Evolutionary conservation across 2,329 filamentous ascomycete species (phyloP).

Genomic region (Paraconiothyrium sp.): DNA sequence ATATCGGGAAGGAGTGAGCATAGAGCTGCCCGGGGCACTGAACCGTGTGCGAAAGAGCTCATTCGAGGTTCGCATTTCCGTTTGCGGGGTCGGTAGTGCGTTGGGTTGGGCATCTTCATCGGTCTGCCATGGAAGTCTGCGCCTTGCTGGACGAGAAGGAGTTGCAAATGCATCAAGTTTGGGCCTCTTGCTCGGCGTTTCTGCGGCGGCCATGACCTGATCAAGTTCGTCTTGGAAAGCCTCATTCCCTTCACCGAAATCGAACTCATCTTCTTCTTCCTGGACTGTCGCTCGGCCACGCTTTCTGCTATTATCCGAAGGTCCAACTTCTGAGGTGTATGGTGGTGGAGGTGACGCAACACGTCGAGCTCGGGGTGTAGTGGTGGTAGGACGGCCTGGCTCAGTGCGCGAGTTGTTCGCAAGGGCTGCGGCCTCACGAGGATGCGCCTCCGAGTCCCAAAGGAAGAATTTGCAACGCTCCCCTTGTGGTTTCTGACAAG

Average conservation of each 20-base stretch:
- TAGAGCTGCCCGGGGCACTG: conserved; percentile 16
- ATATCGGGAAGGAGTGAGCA: conserved; percentile 30
- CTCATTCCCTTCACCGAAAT: conserved; percentile 40
- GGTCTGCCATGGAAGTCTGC: conserved; percentile 53
- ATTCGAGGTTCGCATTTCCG: conserved; percentile 20
- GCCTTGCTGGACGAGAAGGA: conserved; percentile 36
- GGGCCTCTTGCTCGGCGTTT: conserved; percentile 54
- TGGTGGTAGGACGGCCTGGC: conserved; percentile 31
- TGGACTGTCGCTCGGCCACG: conserved; percentile 36
- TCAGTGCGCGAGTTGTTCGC: conserved; percentile 61
- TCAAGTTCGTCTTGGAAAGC: conserved; percentile 45
- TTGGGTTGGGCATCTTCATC: conserved; percentile 24
- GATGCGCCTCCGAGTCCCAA: conserved; percentile 64
- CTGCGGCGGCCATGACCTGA: conserved; percentile 34
- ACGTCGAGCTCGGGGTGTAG: conserved; percentile 28
- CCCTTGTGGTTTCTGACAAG: conserved; percentile 61
- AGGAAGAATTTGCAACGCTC: conserved; percentile 66
- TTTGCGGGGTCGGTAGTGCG: conserved; percentile 43
- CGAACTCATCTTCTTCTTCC: conserved; percentile 47
- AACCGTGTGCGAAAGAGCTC: conserved; percentile 28
- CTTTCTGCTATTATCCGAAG: conserved; percentile 36
- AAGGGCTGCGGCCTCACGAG: conserved; percentile 59
- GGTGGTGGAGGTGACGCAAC: conserved; percentile 29
- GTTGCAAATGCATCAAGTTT: conserved; percentile 52
- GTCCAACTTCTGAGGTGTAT: conserved; percentile 25